Percentiles rank a stretch among this genome's conserved stretches.
These are phyloP conservation scores for Andalucia godoyi DNA, from an alignment of 78 protist species.

Conservation along the genomic window DNA sequence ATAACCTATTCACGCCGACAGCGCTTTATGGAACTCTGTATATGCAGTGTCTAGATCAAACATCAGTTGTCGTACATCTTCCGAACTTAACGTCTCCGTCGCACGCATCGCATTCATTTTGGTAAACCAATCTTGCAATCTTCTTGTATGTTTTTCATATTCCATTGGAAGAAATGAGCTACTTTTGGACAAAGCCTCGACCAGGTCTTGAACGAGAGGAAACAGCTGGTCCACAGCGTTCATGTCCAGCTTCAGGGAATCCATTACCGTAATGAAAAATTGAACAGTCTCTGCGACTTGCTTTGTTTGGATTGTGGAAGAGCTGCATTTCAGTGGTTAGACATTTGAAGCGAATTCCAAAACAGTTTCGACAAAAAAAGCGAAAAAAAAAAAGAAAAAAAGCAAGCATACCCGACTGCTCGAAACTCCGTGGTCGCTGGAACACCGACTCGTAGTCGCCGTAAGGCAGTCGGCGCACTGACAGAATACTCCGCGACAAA, in stretches of 20 bases:
- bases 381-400: too few relatives aligned
- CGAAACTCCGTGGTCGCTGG: too few relatives aligned
- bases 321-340: too few relatives aligned
- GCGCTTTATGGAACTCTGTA: slow-evolving; percentile 41
- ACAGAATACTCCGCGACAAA: too few relatives aligned
- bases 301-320: slow-evolving; percentile 25
- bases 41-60: slow-evolving; percentile 67
- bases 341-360: too few relatives aligned
- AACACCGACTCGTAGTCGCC: too few relatives aligned
- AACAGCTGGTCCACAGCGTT: slow-evolving; percentile 61
- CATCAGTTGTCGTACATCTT: slow-evolving; percentile 57
- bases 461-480: too few relatives aligned
- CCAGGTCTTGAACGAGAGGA: slow-evolving; percentile 49
- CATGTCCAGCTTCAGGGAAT: slow-evolving; percentile 47
- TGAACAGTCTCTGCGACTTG: slow-evolving; percentile 62
- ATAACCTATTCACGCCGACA: too few relatives aligned
- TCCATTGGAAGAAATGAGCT: slow-evolving; percentile 23
- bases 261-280: slow-evolving; percentile 68
- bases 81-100: slow-evolving; percentile 52
- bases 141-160: not conserved
- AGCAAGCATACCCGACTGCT: too few relatives aligned
- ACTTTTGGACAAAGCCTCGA: slow-evolving; percentile 35
- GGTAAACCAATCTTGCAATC: slow-evolving; percentile 16
- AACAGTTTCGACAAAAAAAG: too few relatives aligned
- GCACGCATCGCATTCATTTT: slow-evolving; percentile 57